Conservation (phyloP, 176 grass and related monocot genomes). For the Saccharum officinarum region DNA sequence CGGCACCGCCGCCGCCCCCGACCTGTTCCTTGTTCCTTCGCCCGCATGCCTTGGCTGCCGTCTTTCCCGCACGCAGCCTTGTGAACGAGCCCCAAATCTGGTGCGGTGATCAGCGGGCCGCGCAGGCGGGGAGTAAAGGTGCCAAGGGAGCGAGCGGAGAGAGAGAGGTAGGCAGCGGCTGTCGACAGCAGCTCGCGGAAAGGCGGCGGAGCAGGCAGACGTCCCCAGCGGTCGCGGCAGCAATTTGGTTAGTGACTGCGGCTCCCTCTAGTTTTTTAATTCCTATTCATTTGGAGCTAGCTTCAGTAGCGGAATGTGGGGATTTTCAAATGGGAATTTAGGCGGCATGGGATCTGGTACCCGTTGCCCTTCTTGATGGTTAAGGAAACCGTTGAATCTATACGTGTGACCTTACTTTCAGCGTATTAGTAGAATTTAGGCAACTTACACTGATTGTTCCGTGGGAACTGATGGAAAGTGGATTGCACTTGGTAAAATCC, state of each 20-base stretch:
- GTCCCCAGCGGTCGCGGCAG: not conserved
- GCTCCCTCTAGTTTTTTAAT: not conserved
- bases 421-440: not conserved
- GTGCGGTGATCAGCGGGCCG: no score
- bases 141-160: not conserved
- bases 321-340: no score
- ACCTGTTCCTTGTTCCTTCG: not conserved
- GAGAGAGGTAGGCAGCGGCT: not conserved
- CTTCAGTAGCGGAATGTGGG: no score
- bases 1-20: not conserved
- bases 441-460: not conserved
- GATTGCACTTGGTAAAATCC: not conserved
- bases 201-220: not conserved
- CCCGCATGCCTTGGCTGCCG: not conserved
- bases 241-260: conserved; percentile 12
- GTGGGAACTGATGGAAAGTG: not conserved
- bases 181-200: not conserved
- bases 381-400: no score
- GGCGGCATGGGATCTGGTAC: no score
- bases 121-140: not conserved
- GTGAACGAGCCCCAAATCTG: not conserved
- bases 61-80: not conserved
- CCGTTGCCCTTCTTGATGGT: not conserved
- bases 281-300: no score
- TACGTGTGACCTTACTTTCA: not conserved